Percentiles rank a stretch among this genome's conserved stretches.
Evolutionary conservation across 345 rosid species (phyloP).

Genomic region (Syzygium jambos): DNA sequence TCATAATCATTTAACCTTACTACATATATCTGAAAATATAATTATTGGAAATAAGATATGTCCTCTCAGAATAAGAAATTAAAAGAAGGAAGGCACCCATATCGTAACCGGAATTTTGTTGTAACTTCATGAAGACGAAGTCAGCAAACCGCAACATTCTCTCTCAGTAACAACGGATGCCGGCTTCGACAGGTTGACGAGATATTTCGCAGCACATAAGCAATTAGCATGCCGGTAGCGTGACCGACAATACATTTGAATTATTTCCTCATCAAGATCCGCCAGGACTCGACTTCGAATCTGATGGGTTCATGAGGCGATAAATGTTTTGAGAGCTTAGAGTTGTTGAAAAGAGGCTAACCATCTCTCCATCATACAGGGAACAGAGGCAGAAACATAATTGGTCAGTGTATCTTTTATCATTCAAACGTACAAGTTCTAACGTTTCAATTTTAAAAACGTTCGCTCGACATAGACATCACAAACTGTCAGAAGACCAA

Average conservation of each 20-base stretch:
- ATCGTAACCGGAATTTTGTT: background rate
- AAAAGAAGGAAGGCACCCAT: background rate
- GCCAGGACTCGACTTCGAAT: background rate
- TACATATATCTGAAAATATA: background rate
- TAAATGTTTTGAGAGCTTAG: background rate
- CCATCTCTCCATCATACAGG: background rate
- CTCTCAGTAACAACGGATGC: background rate
- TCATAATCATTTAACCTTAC: background rate
- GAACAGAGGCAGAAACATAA: background rate
- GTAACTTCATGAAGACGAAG: background rate
- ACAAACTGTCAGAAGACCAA: background rate
- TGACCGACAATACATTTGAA: background rate
- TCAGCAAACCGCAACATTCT: background rate
- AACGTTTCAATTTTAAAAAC: background rate
- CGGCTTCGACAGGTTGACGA: background rate
- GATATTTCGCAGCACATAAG: background rate
- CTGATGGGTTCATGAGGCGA: background rate
- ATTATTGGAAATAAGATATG: background rate
- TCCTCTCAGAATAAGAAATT: background rate
- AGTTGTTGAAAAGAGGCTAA: background rate
- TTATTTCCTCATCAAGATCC: background rate
- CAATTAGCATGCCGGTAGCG: background rate
- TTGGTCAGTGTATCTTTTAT: accelerated
- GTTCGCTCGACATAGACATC: background rate
- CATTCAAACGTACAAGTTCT: background rate